A percentile compares a stretch with the other conserved stretches of the same genome.
These are phyloP conservation scores for Prosopis cineraria DNA, from an alignment of 306 rosid genomes.

Conservation along the genomic window DNA sequence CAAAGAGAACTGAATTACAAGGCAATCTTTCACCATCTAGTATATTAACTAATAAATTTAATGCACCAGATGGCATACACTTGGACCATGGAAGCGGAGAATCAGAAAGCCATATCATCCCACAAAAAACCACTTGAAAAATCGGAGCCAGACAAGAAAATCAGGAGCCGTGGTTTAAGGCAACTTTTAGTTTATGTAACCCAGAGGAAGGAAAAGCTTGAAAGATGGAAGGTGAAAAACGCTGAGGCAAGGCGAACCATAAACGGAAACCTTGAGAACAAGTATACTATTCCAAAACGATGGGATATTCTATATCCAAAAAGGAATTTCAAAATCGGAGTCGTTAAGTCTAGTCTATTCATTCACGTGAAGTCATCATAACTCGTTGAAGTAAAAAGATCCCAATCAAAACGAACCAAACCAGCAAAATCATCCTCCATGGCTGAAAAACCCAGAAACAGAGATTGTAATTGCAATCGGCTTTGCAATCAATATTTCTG, in stretches of 20 bases:
- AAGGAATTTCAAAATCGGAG: slow-evolving; percentile 46
- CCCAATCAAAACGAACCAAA: slow-evolving; percentile 46
- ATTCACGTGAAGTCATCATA: slow-evolving; percentile 59
- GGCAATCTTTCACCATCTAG: slow-evolving; percentile 37
- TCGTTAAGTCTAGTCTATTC: slow-evolving; percentile 24
- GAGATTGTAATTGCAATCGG: slow-evolving; percentile 18
- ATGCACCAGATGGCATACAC: slow-evolving; percentile 34
- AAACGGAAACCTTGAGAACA: slow-evolving; percentile 58
- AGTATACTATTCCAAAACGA: slow-evolving; percentile 56
- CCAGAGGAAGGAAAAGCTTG: slow-evolving; percentile 35
- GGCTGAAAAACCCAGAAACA: slow-evolving; percentile 54
- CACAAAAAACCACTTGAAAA: slow-evolving; percentile 13
- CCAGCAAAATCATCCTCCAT: slow-evolving; percentile 46
- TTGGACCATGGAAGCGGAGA: slow-evolving; percentile 23
- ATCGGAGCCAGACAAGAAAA: slow-evolving; percentile 27
- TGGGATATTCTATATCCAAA: slow-evolving; percentile 71
- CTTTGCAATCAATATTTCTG: slow-evolving; percentile 28
- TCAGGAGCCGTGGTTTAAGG: slow-evolving; percentile 29
- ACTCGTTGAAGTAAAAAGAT: slow-evolving; percentile 45
- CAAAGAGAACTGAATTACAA: slow-evolving; percentile 29
- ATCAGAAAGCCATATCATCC: slow-evolving; percentile 14
- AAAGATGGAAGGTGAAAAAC: slow-evolving; percentile 9
- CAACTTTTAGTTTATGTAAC: slow-evolving; percentile 36
- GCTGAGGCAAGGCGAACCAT: slow-evolving; percentile 32
- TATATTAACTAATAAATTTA: slow-evolving; percentile 26